Base-by-base conservation (phyloP, 768 basidiomycete genomes). In the Kwoniella shandongensis region DNA sequence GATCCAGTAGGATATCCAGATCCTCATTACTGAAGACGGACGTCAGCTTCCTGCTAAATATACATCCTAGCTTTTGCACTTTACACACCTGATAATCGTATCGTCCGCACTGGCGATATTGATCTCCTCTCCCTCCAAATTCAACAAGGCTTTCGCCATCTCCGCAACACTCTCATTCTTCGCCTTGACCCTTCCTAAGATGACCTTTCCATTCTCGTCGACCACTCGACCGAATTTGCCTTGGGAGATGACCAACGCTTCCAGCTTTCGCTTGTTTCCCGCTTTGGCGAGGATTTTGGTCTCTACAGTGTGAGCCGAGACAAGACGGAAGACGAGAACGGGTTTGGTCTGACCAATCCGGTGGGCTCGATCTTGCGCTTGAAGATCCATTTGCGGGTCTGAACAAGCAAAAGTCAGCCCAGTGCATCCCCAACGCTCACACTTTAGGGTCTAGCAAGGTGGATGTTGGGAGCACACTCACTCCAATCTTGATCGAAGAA, bases 321-420 rank as follows among this genome's bases (percentile, higher is more conserved):
- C 84, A 3, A 97, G 81, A 36, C 94, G 82, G 79, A 90, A 94
- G 55, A 96, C 85, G 41, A 96, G 80, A 50, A 96, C 91, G 0
- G 91, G 91, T 63, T 81, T 86, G 26, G 85, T 96, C 78, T 97
- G 94, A 1, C 94, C 94, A 45, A 99, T 97, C 11, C 96, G 85
- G 76, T 99, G 94, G 0, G 92, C 92, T 32, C 94, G 83, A 66
- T 96, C 94, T 73, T 92, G 89, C 0, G 94, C 94, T 78, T 99
- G 94, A 2, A 89, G 80, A 63, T 99, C 94, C 86, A 93, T 92
- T 79, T 96, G 93, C 0, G 93, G 92, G 44, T 76, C 71, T 65
- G 40, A 11, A 47, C 7, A 15, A 36, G 4, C 13, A 12, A 18
- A 39, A 13, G 44, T 47, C 45, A 55, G 41, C 38, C 29, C 39